phyloP scores from a whole-genome alignment of 2,329 filamentous ascomycete species.

The Dactylellina drechsleri region DNA sequence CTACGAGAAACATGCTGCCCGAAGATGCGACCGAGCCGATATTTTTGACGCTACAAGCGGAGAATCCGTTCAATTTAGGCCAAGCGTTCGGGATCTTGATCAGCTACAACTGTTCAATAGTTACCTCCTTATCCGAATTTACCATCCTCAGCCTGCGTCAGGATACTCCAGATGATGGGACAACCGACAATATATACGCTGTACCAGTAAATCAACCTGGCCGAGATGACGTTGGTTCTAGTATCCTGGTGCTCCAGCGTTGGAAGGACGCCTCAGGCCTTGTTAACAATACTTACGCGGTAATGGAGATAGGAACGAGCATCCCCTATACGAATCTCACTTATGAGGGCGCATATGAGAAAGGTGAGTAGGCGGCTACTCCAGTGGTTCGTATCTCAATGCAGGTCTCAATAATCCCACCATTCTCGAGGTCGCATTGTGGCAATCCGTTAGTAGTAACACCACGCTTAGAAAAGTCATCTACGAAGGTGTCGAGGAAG shows the following conservation, averaged over 20 bases:
- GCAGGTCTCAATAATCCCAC: background rate
- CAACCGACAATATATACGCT: background rate
- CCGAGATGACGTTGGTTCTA: too few relatives aligned
- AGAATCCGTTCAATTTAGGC: background rate
- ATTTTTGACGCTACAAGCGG: slow-evolving; percentile 7
- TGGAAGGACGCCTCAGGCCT: too few relatives aligned
- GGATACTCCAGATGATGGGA: background rate
- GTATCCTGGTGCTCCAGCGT: too few relatives aligned
- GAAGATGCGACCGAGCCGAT: slow-evolving; percentile 8
- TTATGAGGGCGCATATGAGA: background rate
- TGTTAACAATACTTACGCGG: too few relatives aligned
- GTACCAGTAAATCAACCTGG: background rate
- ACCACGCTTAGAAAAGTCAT: background rate
- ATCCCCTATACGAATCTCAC: background rate
- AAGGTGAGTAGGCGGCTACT: background rate
- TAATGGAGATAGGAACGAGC: background rate
- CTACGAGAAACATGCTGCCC: slow-evolving; percentile 4
- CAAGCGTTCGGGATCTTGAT: slow-evolving; percentile 11
- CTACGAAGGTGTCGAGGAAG: background rate
- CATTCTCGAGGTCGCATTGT: background rate
- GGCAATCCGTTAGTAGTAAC: background rate
- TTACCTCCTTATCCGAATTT: slow-evolving; percentile 8
- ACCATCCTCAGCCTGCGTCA: slow-evolving; percentile 14
- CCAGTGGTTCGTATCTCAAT: background rate
- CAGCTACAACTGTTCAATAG: slow-evolving; percentile 20